Evolutionary conservation across 495 filamentous ascomycete species (phyloP).

Genomic region (Neurospora sp.): DNA sequence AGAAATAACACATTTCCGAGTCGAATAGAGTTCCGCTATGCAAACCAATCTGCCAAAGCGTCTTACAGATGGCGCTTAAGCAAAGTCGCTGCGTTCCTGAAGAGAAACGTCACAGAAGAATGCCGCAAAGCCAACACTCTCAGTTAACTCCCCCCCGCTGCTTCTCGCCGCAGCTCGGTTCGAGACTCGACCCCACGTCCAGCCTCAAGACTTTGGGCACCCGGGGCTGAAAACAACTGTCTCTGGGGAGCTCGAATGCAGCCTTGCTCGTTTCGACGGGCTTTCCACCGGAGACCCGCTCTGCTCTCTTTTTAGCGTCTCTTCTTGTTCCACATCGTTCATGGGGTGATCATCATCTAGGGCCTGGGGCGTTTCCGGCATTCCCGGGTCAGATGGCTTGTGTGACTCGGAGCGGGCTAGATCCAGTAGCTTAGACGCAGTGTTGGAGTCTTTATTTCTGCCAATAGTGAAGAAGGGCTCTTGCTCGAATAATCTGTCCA

Average conservation of each 20-base stretch:
- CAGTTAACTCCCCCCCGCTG: neutral
- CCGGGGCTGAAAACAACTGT: neutral
- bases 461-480: neutral
- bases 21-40: neutral
- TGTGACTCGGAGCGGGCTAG: neutral
- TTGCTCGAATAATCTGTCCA: neutral
- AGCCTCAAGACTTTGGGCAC: neutral
- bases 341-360: neutral
- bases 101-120: neutral
- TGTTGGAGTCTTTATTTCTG: neutral
- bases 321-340: neutral
- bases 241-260: neutral
- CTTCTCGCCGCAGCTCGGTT: neutral
- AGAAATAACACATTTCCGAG: neutral
- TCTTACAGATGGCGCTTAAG: neutral
- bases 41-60: neutral
- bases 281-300: neutral
- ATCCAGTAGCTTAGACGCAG: neutral
- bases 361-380: neutral
- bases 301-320: neutral
- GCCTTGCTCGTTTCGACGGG: neutral
- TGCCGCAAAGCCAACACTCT: neutral
- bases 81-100: neutral
- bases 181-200: neutral
- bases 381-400: neutral